phyloP scores from a whole-genome alignment of 2,329 filamentous ascomycete species.

The Cytospora piceae region DNA sequence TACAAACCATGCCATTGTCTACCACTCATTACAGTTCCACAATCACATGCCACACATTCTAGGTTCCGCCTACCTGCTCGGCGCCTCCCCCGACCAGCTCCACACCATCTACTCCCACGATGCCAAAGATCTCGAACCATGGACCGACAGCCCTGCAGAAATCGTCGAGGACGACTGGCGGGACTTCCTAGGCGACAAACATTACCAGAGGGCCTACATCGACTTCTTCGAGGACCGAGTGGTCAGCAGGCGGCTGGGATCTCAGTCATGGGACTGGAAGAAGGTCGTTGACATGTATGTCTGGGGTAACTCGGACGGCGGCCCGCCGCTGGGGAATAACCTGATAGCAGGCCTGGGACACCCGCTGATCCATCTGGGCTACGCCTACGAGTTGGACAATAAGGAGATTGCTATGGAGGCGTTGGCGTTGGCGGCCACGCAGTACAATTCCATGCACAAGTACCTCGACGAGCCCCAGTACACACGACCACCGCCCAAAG shows the following conservation, averaged over 20 bases:
- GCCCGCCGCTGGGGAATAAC: constrained; percentile 79
- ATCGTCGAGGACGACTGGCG: constrained; percentile 84
- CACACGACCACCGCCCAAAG: constrained; percentile 60
- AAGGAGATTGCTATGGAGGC: constrained; percentile 89
- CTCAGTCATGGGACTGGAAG: constrained; percentile 80
- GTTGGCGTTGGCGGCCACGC: constrained; percentile 66
- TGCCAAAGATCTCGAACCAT: constrained; percentile 72
- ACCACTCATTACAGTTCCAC: constrained; percentile 73
- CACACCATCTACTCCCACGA: constrained; percentile 81
- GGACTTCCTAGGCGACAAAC: constrained; percentile 76
- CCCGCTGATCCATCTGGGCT: constrained; percentile 92
- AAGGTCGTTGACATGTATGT: constrained; percentile 75
- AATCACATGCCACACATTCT: constrained; percentile 86
- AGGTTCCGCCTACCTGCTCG: constrained; percentile 82
- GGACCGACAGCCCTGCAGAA: constrained; percentile 84
- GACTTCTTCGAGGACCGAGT: constrained; percentile 96
- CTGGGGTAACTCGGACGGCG: constrained; percentile 57
- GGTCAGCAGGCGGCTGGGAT: constrained; percentile 52
- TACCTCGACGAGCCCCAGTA: constrained; percentile 76
- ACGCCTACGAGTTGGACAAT: constrained; percentile 85
- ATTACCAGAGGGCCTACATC: constrained; percentile 86
- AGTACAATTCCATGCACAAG: constrained; percentile 64
- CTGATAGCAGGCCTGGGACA: constrained; percentile 82
- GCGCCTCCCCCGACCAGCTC: constrained; percentile 73
- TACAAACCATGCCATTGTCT: constrained; percentile 83